Conservation (phyloP, 2,329 filamentous ascomycete species). For the Trichophyton verrucosum region DNA sequence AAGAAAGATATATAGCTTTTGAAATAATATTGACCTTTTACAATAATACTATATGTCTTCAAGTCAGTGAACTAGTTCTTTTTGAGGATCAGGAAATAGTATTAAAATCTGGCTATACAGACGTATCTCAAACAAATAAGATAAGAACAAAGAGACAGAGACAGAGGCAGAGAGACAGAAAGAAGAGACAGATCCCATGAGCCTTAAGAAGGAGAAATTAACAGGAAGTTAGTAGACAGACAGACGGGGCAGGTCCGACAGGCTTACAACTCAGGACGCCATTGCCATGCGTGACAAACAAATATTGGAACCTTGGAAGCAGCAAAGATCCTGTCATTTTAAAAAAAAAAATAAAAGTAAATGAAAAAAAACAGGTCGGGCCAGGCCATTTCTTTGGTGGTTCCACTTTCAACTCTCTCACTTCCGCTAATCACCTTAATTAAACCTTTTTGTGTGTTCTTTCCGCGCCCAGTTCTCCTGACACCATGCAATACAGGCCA, state of each 20-base stretch:
- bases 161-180: too few relatives aligned
- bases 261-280: not conserved
- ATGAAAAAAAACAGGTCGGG: too few relatives aligned
- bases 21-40: too few relatives aligned
- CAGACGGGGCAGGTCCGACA: not conserved
- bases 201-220: not conserved
- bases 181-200: not conserved
- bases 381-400: not conserved
- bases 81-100: not conserved
- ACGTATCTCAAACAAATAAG: not conserved
- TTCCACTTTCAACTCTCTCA: not conserved
- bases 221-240: not conserved
- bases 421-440: not conserved
- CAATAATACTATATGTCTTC: not conserved
- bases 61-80: not conserved
- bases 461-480: not conserved
- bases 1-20: not conserved
- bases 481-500: conserved; percentile 1
- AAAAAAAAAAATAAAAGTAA: too few relatives aligned
- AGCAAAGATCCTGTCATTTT: not conserved
- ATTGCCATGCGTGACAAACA: not conserved
- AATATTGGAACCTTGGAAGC: not conserved
- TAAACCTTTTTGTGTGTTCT: not conserved
- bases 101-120: not conserved
- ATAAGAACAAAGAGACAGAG: not conserved